phyloP scores from a whole-genome alignment of 208 protist species.

The Histomonas meleagridis region DNA sequence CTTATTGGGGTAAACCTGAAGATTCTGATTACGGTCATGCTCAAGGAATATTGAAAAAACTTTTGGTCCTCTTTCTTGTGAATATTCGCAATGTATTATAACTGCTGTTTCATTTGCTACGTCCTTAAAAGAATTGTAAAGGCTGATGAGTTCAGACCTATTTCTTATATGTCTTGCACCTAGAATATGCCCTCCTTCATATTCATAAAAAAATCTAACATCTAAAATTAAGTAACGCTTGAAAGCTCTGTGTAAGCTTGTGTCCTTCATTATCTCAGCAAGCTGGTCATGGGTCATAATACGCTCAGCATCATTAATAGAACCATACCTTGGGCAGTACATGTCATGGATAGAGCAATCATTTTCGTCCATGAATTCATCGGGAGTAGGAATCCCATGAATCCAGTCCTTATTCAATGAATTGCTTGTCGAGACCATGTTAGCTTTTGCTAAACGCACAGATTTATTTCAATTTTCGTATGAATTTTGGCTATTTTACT shows the following conservation, averaged over 20 bases:
- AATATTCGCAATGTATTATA: conserved; percentile 44
- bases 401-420: too few relatives aligned
- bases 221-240: not conserved
- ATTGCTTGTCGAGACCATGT: too few relatives aligned
- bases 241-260: not conserved
- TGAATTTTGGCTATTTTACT: too few relatives aligned
- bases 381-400: too few relatives aligned
- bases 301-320: too few relatives aligned
- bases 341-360: too few relatives aligned
- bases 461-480: too few relatives aligned
- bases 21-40: not conserved
- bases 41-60: not conserved
- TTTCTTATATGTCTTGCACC: not conserved
- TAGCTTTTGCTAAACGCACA: too few relatives aligned
- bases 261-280: too few relatives aligned
- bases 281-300: too few relatives aligned
- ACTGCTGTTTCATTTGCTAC: conserved; percentile 36
- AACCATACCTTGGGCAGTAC: too few relatives aligned
- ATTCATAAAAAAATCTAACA: not conserved
- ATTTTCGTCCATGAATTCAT: too few relatives aligned
- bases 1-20: not conserved
- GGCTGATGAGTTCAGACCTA: not conserved
- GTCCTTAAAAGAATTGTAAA: not conserved
- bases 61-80: conserved; percentile 30
- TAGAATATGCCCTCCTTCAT: not conserved